A percentile compares a stretch with the other conserved stretches of the same genome.
These are phyloP conservation scores for Podila verticillata DNA, from an alignment of 192 early-diverging fungal species.

Conservation along the genomic window DNA sequence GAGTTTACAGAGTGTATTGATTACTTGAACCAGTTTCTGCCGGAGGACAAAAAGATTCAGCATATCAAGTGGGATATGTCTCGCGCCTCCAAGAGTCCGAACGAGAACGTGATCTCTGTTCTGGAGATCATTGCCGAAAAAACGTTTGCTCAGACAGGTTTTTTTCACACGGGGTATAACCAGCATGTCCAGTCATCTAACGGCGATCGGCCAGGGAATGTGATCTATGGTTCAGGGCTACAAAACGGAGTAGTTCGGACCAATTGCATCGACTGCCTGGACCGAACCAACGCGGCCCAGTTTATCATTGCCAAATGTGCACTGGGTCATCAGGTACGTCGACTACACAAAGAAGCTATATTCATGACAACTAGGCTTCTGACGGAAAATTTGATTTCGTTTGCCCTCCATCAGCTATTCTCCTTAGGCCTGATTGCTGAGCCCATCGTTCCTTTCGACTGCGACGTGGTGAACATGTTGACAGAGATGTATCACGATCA, in stretches of 20 bases:
- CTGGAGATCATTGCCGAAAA: conserved; percentile 91
- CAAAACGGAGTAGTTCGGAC: conserved; percentile 93
- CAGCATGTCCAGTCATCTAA: conserved; percentile 52
- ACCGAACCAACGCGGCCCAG: conserved; percentile 98
- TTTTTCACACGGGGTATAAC: conserved; percentile 92
- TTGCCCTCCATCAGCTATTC: conserved; percentile 64
- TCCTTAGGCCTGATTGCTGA: conserved; percentile 86
- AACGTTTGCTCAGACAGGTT: conserved; percentile 84
- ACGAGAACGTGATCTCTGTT: conserved; percentile 89
- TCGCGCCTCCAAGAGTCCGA: conserved; percentile 87
- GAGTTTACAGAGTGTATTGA: conserved; percentile 84
- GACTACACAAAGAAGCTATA: neutral
- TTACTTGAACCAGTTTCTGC: conserved; percentile 93
- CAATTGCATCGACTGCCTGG: conserved; percentile 98
- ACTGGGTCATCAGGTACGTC: conserved; percentile 79
- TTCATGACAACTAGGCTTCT: neutral
- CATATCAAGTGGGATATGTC: conserved; percentile 99
- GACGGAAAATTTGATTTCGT: neutral
- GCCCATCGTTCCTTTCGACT: conserved; percentile 88
- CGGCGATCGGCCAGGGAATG: neutral
- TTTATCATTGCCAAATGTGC: conserved; percentile 95
- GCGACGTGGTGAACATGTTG: conserved; percentile 91
- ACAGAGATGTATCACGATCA: conserved; percentile 98
- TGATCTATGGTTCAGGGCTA: conserved; percentile 30
- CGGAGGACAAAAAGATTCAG: conserved; percentile 77